These are phyloP conservation scores for Sporothrix phasma DNA, from an alignment of 2,329 filamentous ascomycete species.

Conservation along the genomic window DNA sequence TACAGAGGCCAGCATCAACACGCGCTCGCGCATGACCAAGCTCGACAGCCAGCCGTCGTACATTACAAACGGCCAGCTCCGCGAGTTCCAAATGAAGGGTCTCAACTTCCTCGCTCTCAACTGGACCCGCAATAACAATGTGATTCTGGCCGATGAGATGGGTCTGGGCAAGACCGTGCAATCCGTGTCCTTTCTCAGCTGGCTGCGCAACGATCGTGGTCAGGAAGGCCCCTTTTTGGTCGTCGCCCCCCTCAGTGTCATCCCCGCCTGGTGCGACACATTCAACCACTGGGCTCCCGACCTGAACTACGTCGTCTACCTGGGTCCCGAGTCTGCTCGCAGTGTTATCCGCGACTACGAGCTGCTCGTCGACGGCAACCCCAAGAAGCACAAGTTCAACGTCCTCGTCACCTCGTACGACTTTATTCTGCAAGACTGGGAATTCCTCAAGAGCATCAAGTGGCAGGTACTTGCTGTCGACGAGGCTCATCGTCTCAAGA, in stretches of 20 bases:
- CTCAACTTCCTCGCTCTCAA: constrained; percentile 94
- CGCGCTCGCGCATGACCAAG: constrained; percentile 62
- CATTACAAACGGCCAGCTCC: constrained; percentile 72
- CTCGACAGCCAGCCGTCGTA: constrained; percentile 77
- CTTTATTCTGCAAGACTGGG: constrained; percentile 78
- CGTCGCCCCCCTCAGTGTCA: constrained; percentile 92
- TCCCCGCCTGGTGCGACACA: constrained; percentile 96
- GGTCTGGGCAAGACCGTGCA: constrained; percentile 96
- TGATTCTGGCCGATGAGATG: constrained; percentile 98
- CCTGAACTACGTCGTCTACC: constrained; percentile 93
- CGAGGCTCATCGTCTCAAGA: constrained; percentile 94
- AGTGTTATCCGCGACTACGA: constrained; percentile 85
- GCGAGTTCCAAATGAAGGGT: constrained; percentile 87
- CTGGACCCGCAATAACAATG: constrained; percentile 89
- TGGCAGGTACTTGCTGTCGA: constrained; percentile 97
- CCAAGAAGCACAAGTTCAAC: constrained; percentile 88
- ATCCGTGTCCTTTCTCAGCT: constrained; percentile 93
- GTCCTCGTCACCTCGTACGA: constrained; percentile 97
- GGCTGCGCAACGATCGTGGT: constrained; percentile 78
- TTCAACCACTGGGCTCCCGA: constrained; percentile 96
- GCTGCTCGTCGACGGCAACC: constrained; percentile 74
- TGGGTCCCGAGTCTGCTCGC: constrained; percentile 77
- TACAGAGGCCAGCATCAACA: constrained; percentile 63
- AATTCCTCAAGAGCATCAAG: constrained; percentile 80
- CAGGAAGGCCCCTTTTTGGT: constrained; percentile 95